These are phyloP conservation scores for Monilinia vaccinii-corymbosi DNA, from an alignment of 2,329 filamentous ascomycete species.

Conservation along the genomic window DNA sequence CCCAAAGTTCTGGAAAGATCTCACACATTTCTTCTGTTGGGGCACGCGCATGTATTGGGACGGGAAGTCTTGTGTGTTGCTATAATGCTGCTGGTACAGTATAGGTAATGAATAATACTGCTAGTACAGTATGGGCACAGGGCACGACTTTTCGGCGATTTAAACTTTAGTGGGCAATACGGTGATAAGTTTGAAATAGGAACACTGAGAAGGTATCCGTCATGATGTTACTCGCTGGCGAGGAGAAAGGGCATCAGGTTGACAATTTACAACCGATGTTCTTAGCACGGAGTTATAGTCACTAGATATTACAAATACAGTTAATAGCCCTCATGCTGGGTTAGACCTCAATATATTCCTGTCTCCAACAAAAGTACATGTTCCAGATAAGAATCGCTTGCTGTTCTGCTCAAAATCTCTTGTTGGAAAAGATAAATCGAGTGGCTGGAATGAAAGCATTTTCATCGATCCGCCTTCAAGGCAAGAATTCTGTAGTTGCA, in stretches of 20 bases:
- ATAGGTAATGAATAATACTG: neutral
- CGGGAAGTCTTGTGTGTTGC: neutral
- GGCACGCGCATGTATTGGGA: neutral
- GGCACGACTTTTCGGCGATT: neutral
- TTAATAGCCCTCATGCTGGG: too few species aligned
- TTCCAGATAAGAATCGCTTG: neutral
- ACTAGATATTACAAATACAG: neutral
- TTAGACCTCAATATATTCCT: neutral
- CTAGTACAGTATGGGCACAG: neutral
- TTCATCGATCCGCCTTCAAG: neutral
- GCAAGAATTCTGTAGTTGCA: neutral
- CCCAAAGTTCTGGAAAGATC: neutral
- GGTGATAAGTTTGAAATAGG: neutral
- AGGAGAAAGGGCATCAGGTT: neutral
- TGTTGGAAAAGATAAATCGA: neutral
- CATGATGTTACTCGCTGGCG: neutral
- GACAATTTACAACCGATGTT: neutral
- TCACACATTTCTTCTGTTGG: neutral
- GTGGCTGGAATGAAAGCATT: neutral
- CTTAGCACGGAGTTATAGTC: neutral
- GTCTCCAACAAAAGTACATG: neutral
- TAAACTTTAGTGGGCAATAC: neutral
- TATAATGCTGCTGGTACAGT: neutral
- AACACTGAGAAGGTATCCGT: neutral
- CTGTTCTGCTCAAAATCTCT: fast-evolving